A percentile compares a stretch with the other conserved stretches of the same genome.
These are phyloP conservation scores for Cynanchum wilfordii DNA, from an alignment of 257 asterid genomes.

Conservation along the genomic window DNA sequence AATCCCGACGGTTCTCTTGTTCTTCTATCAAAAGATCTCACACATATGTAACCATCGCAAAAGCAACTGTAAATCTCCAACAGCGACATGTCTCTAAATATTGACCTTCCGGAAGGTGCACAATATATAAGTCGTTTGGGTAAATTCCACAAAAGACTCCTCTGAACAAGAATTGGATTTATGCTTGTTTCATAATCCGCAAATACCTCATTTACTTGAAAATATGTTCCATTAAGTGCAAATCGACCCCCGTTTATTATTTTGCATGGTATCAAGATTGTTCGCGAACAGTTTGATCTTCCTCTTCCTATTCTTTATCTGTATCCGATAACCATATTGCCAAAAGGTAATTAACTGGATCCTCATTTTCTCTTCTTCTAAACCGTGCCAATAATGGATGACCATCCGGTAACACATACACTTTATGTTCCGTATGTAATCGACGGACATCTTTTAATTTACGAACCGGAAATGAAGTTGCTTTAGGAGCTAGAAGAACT, in stretches of 20 bases:
- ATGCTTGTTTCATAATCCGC: constrained; percentile 56
- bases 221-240: constrained; percentile 78
- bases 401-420: constrained; percentile 55
- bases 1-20: neutral
- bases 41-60: constrained; percentile 15
- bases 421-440: constrained; percentile 30
- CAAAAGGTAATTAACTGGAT: constrained; percentile 52
- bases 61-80: neutral
- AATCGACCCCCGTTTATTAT: constrained; percentile 57
- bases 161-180: constrained; percentile 38
- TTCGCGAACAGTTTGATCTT: constrained; percentile 29
- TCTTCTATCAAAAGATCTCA: neutral
- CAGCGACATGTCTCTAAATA: constrained; percentile 23
- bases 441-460: constrained; percentile 15
- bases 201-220: constrained; percentile 77
- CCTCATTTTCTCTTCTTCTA: constrained; percentile 36
- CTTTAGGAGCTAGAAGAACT: constrained; percentile 21
- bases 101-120: constrained; percentile 41
- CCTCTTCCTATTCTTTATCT: constrained; percentile 3
- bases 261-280: constrained; percentile 60
- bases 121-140: constrained; percentile 31
- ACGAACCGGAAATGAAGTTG: constrained; percentile 6
- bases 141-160: constrained; percentile 31
- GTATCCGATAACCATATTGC: constrained; percentile 34
- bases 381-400: constrained; percentile 55